Evolutionary conservation across 1,284 basidiomycete species (phyloP).

Genomic region (Caloboletus inedulis): DNA sequence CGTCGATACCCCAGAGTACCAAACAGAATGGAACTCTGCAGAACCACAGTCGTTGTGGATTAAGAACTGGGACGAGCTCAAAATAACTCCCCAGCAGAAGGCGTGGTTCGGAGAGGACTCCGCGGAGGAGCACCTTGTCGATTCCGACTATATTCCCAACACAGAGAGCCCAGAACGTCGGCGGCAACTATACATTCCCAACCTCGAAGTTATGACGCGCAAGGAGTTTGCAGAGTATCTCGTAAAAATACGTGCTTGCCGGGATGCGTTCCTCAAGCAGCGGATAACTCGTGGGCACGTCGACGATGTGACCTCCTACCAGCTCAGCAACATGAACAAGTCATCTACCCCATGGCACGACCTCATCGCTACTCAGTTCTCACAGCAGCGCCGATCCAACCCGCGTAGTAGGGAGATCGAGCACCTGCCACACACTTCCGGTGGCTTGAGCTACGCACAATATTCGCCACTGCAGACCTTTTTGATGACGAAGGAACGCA

Average conservation of each 20-base stretch:
- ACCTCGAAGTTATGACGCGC: constrained; percentile 47
- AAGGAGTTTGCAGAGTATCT: constrained; percentile 59
- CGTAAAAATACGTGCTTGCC: constrained; percentile 48
- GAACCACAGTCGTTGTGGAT: constrained; percentile 63
- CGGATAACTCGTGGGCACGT: constrained; percentile 26
- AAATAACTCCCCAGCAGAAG: constrained; percentile 37
- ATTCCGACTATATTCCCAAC: constrained; percentile 28
- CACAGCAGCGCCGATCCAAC: constrained; percentile 31
- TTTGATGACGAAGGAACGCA: constrained; percentile 49
- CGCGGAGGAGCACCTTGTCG: constrained; percentile 21
- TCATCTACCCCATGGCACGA: constrained; percentile 31
- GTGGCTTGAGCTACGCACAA: constrained; percentile 58
- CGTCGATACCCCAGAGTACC: constrained; percentile 68
- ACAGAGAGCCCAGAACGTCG: constrained; percentile 13
- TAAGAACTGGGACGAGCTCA: constrained; percentile 62
- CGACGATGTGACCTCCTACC: constrained; percentile 25
- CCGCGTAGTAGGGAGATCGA: constrained; percentile 46
- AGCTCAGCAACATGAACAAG: constrained; percentile 31
- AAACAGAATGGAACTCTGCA: constrained; percentile 70
- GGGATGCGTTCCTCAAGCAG: constrained; percentile 49
- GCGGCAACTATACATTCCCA: constrained; percentile 35
- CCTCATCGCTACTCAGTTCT: constrained; percentile 38
- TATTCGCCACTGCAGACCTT: constrained; percentile 51
- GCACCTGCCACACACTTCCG: constrained; percentile 60
- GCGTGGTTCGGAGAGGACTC: constrained; percentile 11